Conservation (phyloP, 75 land plant species). For the Ceratopteris richardii region DNA sequence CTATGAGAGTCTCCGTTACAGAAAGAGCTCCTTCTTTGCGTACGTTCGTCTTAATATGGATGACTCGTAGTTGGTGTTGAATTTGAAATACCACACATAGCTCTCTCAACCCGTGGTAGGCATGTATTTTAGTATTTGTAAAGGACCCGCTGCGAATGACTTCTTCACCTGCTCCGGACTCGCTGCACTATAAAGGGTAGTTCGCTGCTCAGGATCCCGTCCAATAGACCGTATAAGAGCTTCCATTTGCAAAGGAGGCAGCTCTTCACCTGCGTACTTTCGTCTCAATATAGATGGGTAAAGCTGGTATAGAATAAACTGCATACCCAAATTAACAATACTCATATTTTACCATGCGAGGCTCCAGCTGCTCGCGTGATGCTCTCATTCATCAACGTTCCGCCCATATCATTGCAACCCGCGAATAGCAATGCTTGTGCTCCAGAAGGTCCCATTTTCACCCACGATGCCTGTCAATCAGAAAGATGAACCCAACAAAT, state of each 20-base stretch:
- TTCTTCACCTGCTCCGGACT: slow-evolving; percentile 15
- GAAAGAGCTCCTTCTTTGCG: too few species aligned
- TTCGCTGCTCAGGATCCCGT: slow-evolving; percentile 23
- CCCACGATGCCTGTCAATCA: slow-evolving; percentile 35
- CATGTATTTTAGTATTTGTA: background rate
- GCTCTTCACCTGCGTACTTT: slow-evolving; percentile 25
- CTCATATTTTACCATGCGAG: slow-evolving; percentile 23
- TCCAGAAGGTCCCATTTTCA: slow-evolving; percentile 42
- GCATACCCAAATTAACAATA: too few species aligned
- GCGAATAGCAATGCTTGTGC: slow-evolving; percentile 31
- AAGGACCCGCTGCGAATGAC: background rate
- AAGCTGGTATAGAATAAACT: too few species aligned
- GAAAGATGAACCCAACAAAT: background rate
- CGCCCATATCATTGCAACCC: slow-evolving; percentile 47
- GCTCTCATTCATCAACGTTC: slow-evolving; percentile 42
- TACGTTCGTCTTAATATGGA: too few species aligned
- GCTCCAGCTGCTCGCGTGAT: slow-evolving; percentile 45
- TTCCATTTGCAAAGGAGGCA: slow-evolving; percentile 26
- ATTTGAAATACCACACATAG: too few species aligned
- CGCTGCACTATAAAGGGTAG: slow-evolving; percentile 29
- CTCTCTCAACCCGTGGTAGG: too few species aligned
- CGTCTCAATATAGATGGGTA: background rate
- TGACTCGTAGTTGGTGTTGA: too few species aligned
- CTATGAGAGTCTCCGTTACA: too few species aligned
- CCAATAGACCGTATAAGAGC: slow-evolving; percentile 24